Conservation (phyloP, 805 yeast species). For the Candida easanensis region DNA sequence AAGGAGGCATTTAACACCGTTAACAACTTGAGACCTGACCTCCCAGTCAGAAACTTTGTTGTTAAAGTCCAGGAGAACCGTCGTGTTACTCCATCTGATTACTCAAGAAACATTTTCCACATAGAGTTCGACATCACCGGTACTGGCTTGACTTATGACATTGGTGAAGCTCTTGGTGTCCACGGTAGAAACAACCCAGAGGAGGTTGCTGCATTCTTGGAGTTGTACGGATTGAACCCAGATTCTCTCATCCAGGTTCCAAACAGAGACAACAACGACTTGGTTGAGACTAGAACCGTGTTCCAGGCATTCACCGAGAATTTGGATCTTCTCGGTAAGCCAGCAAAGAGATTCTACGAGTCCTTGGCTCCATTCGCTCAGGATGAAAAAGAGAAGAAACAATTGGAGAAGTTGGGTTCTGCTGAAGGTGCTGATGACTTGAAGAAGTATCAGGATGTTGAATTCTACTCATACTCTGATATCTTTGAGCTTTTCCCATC, state of each 20-base stretch:
- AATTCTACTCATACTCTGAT: slow-evolving; percentile 78
- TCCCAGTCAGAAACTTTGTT: slow-evolving; percentile 78
- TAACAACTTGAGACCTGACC: slow-evolving; percentile 79
- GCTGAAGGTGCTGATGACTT: slow-evolving; percentile 82
- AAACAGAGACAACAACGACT: slow-evolving; percentile 55
- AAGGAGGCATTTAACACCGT: slow-evolving; percentile 68
- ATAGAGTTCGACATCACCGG: slow-evolving; percentile 90
- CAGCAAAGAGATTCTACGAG: slow-evolving; percentile 93
- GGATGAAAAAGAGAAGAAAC: slow-evolving; percentile 62
- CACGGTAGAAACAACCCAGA: slow-evolving; percentile 80
- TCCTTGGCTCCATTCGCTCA: slow-evolving; percentile 69
- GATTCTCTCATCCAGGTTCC: slow-evolving; percentile 69
- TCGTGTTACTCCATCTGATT: slow-evolving; percentile 85
- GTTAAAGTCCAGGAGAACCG: slow-evolving; percentile 90
- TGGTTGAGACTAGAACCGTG: slow-evolving; percentile 72
- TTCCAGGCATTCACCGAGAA: slow-evolving; percentile 79
- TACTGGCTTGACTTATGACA: slow-evolving; percentile 86
- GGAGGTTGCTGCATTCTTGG: slow-evolving; percentile 66
- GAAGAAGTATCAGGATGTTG: slow-evolving; percentile 82
- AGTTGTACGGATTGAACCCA: slow-evolving; percentile 68
- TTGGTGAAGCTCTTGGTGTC: slow-evolving; percentile 95
- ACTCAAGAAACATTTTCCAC: slow-evolving; percentile 94
- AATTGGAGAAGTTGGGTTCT: slow-evolving; percentile 61
- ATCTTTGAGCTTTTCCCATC: slow-evolving; percentile 74
- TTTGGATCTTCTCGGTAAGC: slow-evolving; percentile 89